Evolutionary conservation across 2,329 filamentous ascomycete species (phyloP), one percentile per base, ranked within the genome.

Genomic region (Aspergillus ochraceoroseus): DNA sequence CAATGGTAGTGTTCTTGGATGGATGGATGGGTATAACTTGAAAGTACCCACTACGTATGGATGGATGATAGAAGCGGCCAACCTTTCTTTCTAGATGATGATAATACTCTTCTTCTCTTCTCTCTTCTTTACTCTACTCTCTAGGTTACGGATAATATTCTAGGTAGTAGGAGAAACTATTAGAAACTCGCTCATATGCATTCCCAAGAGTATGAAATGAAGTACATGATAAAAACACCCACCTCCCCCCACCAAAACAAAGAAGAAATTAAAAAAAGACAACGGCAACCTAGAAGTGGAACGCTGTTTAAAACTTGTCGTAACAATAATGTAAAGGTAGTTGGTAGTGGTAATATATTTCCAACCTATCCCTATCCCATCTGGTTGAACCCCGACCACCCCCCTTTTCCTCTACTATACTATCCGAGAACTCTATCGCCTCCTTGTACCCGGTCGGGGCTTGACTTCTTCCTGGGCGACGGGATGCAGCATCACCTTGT

Each of bases 401-500:
- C n/a, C 11, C 35, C 22, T n/a, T 5, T 26, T 20, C 14, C 7
- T 30, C 11, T 36, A 15, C n/a, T n/a, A n/a, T n/a, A n/a, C 20
- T 5, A 9, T 22, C 5, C 20, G 20, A 22, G 20, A 32, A 42
- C 17, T 27, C 32, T 47, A 68, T 56, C 65, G 65, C 59, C 70
- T 70, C 49, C 66, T 59, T 13, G 61, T 58, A 46, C 60, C 63
- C n/a, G 70, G 67, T 48, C 71, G 63, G 20, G 75, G 76, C 55
- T 77, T 80, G 33, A 79, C 77, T 57, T 83, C 79, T 32, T 82
- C 79, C n/a, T 71, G 73, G 20, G 68, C 70, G 8, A 94, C 79
- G 1, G 85, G 82, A 61, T 94, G 86, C 62, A 94, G 73, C 82
- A 88, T 88, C 38, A 92, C 82, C 70, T 92, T 92, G 65, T 79